Percentiles rank a stretch among this genome's conserved stretches.
phyloP scores from a whole-genome alignment of 257 asterid species.

The Solanum pinnatisectum region DNA sequence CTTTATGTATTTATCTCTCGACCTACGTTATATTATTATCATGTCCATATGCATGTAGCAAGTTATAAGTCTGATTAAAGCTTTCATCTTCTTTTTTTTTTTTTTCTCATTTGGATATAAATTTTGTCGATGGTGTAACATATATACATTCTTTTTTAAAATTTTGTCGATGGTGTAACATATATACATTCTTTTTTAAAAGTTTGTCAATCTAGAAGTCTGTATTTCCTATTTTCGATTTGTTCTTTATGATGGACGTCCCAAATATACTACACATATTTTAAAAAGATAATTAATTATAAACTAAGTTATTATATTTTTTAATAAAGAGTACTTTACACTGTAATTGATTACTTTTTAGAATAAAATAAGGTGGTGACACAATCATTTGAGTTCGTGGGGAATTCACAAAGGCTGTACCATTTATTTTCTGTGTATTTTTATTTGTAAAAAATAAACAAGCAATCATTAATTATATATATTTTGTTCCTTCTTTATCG shows the following conservation, averaged over 20 bases:
- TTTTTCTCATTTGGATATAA: background rate
- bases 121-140: background rate
- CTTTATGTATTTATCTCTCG: background rate
- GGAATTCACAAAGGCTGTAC: background rate
- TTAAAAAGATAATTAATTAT: background rate
- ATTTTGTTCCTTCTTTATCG: background rate
- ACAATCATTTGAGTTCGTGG: slow-evolving; percentile 1
- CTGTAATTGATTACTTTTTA: background rate
- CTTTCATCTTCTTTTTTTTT: too few species aligned
- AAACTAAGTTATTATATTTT: background rate
- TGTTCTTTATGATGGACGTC: background rate
- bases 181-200: background rate
- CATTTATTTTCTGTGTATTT: background rate
- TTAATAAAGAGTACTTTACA: background rate
- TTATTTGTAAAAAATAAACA: background rate
- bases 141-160: background rate
- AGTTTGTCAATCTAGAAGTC: background rate
- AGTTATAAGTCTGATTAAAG: background rate
- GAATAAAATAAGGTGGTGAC: background rate
- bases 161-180: background rate
- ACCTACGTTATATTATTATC: background rate
- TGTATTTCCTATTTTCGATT: too few species aligned
- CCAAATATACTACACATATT: background rate
- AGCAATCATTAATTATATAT: background rate
- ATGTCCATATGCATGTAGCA: too few species aligned